phyloP scores from a whole-genome alignment of 78 protist genomes.

The Dictyostelium citrinum region DNA sequence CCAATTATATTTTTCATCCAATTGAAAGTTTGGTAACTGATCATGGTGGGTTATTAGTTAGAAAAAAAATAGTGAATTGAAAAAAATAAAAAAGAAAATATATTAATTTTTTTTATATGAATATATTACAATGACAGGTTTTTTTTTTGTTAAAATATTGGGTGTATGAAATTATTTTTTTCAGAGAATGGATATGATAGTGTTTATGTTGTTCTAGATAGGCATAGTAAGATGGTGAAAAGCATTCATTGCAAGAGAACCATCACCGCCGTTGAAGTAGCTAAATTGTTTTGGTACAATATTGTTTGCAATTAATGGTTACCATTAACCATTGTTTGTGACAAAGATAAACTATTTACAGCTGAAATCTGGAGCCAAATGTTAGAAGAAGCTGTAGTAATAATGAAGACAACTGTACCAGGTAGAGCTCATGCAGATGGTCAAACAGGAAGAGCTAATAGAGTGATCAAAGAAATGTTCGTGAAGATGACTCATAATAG shows the following conservation, averaged over 20 bases:
- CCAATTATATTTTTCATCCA: too few relatives aligned
- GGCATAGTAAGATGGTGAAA: background rate
- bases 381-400: background rate
- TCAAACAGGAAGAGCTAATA: background rate
- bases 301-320: background rate
- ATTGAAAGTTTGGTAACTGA: too few relatives aligned
- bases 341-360: conserved; percentile 20
- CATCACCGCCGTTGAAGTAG: background rate
- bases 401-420: background rate
- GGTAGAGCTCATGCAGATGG: background rate
- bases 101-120: too few relatives aligned
- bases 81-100: too few relatives aligned
- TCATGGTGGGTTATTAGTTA: too few relatives aligned
- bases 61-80: too few relatives aligned
- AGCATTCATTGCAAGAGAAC: background rate
- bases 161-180: too few relatives aligned
- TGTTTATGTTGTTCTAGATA: conserved; percentile 2
- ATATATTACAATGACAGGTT: too few relatives aligned
- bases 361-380: background rate
- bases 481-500: background rate
- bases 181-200: conserved; percentile 9
- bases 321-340: conserved; percentile 7
- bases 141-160: too few relatives aligned
- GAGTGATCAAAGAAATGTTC: background rate
- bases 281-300: background rate